A percentile compares a stretch with the other conserved stretches of the same genome.
phyloP scores from a whole-genome alignment of 768 basidiomycete species.

The Hortiboletus campestris region DNA sequence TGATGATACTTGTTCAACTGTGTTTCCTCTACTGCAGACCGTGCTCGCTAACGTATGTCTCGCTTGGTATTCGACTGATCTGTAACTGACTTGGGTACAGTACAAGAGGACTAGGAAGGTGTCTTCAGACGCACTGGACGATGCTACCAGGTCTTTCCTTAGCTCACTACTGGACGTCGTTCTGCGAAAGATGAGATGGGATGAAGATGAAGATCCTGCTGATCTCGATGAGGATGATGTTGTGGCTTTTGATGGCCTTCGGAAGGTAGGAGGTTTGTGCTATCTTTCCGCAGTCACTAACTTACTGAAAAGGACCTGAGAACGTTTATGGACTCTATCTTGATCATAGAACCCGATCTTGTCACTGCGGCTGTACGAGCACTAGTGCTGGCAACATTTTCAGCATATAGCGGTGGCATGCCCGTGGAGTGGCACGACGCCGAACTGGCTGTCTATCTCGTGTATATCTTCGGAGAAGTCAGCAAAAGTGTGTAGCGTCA shows the following conservation, averaged over 20 bases:
- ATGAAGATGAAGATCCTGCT: constrained; percentile 69
- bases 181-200: constrained; percentile 90
- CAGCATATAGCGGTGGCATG: constrained; percentile 58
- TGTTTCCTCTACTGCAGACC: constrained; percentile 77
- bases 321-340: constrained; percentile 81
- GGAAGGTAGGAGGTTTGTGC: constrained; percentile 57
- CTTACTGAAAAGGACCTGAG: constrained; percentile 66
- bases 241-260: constrained; percentile 77
- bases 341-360: constrained; percentile 81
- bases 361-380: constrained; percentile 75
- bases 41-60: constrained; percentile 68
- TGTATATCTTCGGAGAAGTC: constrained; percentile 93
- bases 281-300: constrained; percentile 12
- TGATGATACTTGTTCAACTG: constrained; percentile 83
- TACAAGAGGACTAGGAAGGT: constrained; percentile 75
- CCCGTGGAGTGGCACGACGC: constrained; percentile 87
- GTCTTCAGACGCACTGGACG: constrained; percentile 59
- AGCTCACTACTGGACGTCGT: constrained; percentile 73
- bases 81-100: constrained; percentile 39
- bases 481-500: constrained; percentile 65
- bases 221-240: constrained; percentile 89
- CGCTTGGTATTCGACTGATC: neutral
- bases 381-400: constrained; percentile 72
- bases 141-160: constrained; percentile 73
- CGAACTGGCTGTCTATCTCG: constrained; percentile 89